These are phyloP conservation scores for Boletellus deceptivus DNA, from an alignment of 1,284 basidiomycete species.

Conservation along the genomic window DNA sequence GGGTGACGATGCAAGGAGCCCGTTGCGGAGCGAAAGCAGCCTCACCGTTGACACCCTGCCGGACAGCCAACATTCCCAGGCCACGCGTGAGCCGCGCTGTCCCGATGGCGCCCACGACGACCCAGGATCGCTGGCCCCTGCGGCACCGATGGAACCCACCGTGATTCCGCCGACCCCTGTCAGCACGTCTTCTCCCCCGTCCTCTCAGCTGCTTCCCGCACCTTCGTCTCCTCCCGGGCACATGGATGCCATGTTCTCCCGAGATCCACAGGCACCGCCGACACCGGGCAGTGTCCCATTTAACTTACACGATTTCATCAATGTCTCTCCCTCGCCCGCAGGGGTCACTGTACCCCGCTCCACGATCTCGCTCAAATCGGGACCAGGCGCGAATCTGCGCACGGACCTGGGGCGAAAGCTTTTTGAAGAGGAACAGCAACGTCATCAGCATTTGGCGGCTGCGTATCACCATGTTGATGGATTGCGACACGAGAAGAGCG, in stretches of 20 bases:
- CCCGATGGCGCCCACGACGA: slow-evolving; percentile 8
- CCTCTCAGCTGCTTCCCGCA: slow-evolving; percentile 30
- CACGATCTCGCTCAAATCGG: slow-evolving; percentile 39
- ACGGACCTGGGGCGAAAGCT: slow-evolving; percentile 65
- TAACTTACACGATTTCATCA: slow-evolving; percentile 69
- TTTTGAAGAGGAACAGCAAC: slow-evolving; percentile 65
- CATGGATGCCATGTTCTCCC: slow-evolving; percentile 18
- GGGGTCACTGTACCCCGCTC: slow-evolving; percentile 29
- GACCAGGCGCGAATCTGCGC: slow-evolving; percentile 45
- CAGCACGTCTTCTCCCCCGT: slow-evolving; percentile 23
- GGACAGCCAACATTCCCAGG: slow-evolving; percentile 28
- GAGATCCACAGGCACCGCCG: slow-evolving; percentile 33
- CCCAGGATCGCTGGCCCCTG: slow-evolving; percentile 21
- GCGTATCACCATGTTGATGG: slow-evolving; percentile 18
- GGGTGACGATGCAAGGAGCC: slow-evolving; percentile 28
- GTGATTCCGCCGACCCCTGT: slow-evolving; percentile 41
- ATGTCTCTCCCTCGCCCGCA: slow-evolving; percentile 65
- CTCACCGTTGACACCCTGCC: slow-evolving; percentile 25
- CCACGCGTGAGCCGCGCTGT: slow-evolving; percentile 14
- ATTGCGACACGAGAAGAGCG: slow-evolving; percentile 28
- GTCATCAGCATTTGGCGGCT: slow-evolving; percentile 27
- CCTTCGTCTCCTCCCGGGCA: slow-evolving; percentile 31
- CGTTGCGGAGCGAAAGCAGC: slow-evolving; percentile 28
- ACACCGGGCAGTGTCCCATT: slow-evolving; percentile 46
- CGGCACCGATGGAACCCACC: slow-evolving; percentile 30